Evolutionary conservation across 257 asterid genomes (phyloP).

Genomic region (Plectranthus barbatus): DNA sequence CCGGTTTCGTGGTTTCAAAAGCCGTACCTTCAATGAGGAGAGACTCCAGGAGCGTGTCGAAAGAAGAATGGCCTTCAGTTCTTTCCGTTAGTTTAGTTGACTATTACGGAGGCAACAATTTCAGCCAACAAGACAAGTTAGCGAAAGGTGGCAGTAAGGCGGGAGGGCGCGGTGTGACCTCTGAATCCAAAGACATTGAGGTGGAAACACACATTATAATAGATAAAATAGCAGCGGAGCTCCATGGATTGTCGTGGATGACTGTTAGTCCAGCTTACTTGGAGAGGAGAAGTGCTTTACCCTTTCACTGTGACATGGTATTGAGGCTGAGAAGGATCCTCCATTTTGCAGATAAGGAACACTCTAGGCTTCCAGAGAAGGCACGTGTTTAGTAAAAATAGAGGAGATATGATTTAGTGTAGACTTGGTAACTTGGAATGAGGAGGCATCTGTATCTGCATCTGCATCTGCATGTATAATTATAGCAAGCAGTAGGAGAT

Average conservation of each 20-base stretch:
- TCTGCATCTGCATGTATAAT: too few species aligned
- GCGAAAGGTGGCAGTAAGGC: slow-evolving; percentile 44
- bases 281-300: slow-evolving; percentile 84
- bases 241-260: slow-evolving; percentile 98
- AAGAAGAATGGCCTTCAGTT: slow-evolving; percentile 95
- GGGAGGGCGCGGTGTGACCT: slow-evolving; percentile 45
- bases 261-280: slow-evolving; percentile 82
- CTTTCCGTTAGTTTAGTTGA: slow-evolving; percentile 81
- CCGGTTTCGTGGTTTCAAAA: slow-evolving; percentile 88
- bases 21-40: slow-evolving; percentile 90
- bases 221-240: slow-evolving; percentile 82
- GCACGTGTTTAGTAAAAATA: slow-evolving; percentile 26
- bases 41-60: slow-evolving; percentile 45
- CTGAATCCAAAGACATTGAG: slow-evolving; percentile 60
- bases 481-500: too few species aligned
- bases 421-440: too few species aligned
- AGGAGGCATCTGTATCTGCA: too few species aligned
- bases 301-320: slow-evolving; percentile 94
- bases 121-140: slow-evolving; percentile 50
- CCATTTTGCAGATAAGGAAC: slow-evolving; percentile 89
- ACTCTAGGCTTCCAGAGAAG: slow-evolving; percentile 65
- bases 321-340: slow-evolving; percentile 88
- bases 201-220: slow-evolving; percentile 58
- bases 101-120: slow-evolving; percentile 66
- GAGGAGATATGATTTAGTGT: not conserved